Evolutionary conservation across 2,329 filamentous ascomycete species (phyloP).

Genomic region (Colletotrichum abscissum): DNA sequence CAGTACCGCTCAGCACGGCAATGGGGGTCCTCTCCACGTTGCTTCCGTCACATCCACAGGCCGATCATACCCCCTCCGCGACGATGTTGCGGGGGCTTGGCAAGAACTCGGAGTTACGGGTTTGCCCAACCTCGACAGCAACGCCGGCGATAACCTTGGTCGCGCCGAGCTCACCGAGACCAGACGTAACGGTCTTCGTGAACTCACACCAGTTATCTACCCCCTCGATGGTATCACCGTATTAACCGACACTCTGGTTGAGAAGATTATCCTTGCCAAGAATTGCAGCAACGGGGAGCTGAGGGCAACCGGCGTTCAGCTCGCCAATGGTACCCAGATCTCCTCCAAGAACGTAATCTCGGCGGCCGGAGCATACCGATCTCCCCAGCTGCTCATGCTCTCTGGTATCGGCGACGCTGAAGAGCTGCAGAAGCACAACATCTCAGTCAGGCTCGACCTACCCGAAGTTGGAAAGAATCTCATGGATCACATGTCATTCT

Average conservation of each 20-base stretch:
- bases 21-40: constrained; percentile 51
- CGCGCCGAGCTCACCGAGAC: constrained; percentile 46
- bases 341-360: constrained; percentile 43
- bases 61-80: constrained; percentile 52
- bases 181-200: constrained; percentile 38
- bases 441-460: constrained; percentile 53
- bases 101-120: constrained; percentile 49
- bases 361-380: constrained; percentile 44
- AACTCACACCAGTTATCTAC: constrained; percentile 40
- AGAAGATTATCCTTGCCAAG: constrained; percentile 36
- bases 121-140: constrained; percentile 39
- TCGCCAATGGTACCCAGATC: constrained; percentile 40
- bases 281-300: neutral
- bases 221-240: constrained; percentile 41
- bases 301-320: constrained; percentile 42
- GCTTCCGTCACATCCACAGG: constrained; percentile 42
- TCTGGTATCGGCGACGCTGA: constrained; percentile 61
- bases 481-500: too few relatives aligned
- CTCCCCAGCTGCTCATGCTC: constrained; percentile 62
- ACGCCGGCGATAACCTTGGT: constrained; percentile 44
- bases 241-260: constrained; percentile 39
- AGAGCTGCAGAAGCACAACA: constrained; percentile 54
- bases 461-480: constrained; percentile 54
- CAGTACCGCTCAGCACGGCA: constrained; percentile 49
- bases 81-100: constrained; percentile 50